Evolutionary conservation across 148 eudicot species (phyloP).

Genomic region (Camellia lanceoleosa): DNA sequence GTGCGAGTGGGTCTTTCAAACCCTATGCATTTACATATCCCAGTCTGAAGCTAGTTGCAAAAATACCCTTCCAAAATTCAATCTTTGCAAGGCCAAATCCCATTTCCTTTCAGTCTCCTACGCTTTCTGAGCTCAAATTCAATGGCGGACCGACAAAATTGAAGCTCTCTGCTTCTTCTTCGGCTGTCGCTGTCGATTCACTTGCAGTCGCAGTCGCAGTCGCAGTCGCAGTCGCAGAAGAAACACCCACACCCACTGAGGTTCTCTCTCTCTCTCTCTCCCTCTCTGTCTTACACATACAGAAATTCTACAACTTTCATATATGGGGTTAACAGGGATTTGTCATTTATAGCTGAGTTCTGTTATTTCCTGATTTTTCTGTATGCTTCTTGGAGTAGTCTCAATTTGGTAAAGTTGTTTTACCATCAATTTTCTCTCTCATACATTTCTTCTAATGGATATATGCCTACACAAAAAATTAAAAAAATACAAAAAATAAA

Average conservation of each 20-base stretch:
- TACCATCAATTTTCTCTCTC: not conserved
- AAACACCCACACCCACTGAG: not conserved
- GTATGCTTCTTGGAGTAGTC: not conserved
- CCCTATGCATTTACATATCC: slow-evolving; percentile 20
- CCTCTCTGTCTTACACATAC: too few species aligned
- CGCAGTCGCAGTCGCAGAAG: slow-evolving; percentile 22
- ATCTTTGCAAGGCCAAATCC: slow-evolving; percentile 29
- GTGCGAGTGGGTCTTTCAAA: slow-evolving; percentile 18
- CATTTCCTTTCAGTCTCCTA: slow-evolving; percentile 17
- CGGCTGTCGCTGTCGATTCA: slow-evolving; percentile 17
- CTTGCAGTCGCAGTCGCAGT: slow-evolving; percentile 20
- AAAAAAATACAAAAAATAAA: too few species aligned
- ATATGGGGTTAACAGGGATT: not conserved
- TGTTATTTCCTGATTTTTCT: not conserved
- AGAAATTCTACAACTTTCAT: too few species aligned
- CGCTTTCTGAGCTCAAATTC: slow-evolving; percentile 16
- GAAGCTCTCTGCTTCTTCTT: slow-evolving; percentile 28
- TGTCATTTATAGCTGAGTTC: not conserved
- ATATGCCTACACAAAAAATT: not conserved
- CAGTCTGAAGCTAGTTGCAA: slow-evolving; percentile 23
- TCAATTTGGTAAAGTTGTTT: not conserved
- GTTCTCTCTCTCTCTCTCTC: not conserved
- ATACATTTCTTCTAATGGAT: not conserved
- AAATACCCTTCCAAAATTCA: slow-evolving; percentile 28
- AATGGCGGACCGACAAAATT: not conserved